Conservation (phyloP, 495 filamentous ascomycete species). For the Xylaria sp. region DNA sequence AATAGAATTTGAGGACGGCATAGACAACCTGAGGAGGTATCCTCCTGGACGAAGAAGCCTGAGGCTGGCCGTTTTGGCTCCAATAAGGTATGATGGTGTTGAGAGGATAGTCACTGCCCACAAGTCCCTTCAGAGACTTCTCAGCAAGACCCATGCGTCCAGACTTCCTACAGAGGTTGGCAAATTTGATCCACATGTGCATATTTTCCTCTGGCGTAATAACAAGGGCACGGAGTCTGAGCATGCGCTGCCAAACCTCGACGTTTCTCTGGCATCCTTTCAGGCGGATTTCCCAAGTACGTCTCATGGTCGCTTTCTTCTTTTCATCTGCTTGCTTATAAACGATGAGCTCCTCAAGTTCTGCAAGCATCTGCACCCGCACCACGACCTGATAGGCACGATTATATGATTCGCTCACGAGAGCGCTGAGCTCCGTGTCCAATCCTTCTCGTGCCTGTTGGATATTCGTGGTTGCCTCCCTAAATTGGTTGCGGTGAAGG, state of each 20-base stretch:
- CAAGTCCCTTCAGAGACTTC: slow-evolving; percentile 82
- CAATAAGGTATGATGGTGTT: slow-evolving; percentile 63
- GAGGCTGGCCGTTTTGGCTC: slow-evolving; percentile 52
- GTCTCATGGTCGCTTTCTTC: slow-evolving; percentile 88
- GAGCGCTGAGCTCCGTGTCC: slow-evolving; percentile 91
- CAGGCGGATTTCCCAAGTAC: slow-evolving; percentile 93
- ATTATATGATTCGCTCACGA: slow-evolving; percentile 96
- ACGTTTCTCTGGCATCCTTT: slow-evolving; percentile 96
- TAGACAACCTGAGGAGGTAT: slow-evolving; percentile 84
- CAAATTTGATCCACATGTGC: slow-evolving; percentile 99
- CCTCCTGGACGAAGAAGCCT: slow-evolving; percentile 49
- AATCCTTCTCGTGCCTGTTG: slow-evolving; percentile 91
- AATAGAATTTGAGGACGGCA: slow-evolving; percentile 92
- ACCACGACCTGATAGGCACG: slow-evolving; percentile 95
- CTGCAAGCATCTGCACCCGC: slow-evolving; percentile 96
- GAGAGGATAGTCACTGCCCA: slow-evolving; percentile 67
- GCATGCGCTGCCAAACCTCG: slow-evolving; percentile 97
- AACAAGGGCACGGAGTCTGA: slow-evolving; percentile 91
- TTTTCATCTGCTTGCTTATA: slow-evolving; percentile 93
- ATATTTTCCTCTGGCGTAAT: slow-evolving; percentile 90
- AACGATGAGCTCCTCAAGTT: slow-evolving; percentile 95
- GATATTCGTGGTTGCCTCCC: slow-evolving; percentile 83
- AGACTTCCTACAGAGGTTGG: slow-evolving; percentile 95
- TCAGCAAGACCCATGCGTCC: slow-evolving; percentile 94
- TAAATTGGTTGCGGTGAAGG: slow-evolving; percentile 93